These are phyloP conservation scores for Exsudoporus frostii DNA, from an alignment of 768 basidiomycete genomes.

Conservation along the genomic window DNA sequence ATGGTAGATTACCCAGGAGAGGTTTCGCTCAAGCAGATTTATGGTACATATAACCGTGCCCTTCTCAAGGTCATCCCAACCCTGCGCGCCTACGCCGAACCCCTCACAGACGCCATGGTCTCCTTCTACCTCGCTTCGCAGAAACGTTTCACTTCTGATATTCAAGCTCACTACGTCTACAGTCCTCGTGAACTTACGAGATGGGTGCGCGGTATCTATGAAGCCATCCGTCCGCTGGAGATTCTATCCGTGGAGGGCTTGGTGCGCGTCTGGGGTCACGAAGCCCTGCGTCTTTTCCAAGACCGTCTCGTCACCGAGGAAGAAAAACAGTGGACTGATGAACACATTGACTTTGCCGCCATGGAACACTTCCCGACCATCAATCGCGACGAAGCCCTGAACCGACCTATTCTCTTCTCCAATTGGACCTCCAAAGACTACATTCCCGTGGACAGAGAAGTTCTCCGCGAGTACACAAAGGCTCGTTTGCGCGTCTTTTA, in stretches of 20 bases:
- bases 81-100: constrained; percentile 87
- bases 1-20: constrained; percentile 99
- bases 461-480: constrained; percentile 93
- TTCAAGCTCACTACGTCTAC: constrained; percentile 99
- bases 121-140: constrained; percentile 92
- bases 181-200: constrained; percentile 97
- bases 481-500: constrained; percentile 97
- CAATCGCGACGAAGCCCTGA: constrained; percentile 79
- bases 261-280: constrained; percentile 97
- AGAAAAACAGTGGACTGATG: constrained; percentile 94
- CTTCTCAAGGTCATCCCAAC: constrained; percentile 94
- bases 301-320: constrained; percentile 93
- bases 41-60: constrained; percentile 96
- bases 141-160: constrained; percentile 89
- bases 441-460: constrained; percentile 90
- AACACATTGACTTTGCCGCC: constrained; percentile 80
- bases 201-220: constrained; percentile 96
- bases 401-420: constrained; percentile 91
- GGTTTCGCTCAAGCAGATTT: constrained; percentile 95
- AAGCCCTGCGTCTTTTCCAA: constrained; percentile 95
- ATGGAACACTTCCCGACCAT: constrained; percentile 93
- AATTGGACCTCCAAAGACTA: constrained; percentile 99
- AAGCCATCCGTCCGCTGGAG: constrained; percentile 92
- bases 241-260: constrained; percentile 92
- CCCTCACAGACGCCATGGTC: constrained; percentile 98